Base-by-base conservation (phyloP, 306 rosid genomes). In the Leucaena leucocephala region DNA sequence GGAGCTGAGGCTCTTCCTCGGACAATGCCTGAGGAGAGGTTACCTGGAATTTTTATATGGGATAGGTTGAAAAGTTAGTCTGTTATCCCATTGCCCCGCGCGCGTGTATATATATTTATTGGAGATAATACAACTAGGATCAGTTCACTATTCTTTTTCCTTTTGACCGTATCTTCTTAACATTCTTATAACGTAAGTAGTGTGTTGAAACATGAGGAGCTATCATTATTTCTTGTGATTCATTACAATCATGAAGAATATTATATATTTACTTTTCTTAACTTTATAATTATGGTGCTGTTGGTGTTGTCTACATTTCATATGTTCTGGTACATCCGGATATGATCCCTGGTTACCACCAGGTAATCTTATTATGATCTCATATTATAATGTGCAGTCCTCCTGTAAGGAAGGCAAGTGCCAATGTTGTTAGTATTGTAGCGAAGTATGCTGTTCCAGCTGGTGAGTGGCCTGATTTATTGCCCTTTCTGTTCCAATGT, bases 371-470 rank as follows among this genome's bases (percentile, higher is more conserved):
- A 36, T 11, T 58, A 16, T 57, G 74, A 45, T 79, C 38, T 63
- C 63, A 36, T 63, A 19, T 82, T 13, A 34, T 80, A 44, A 34
- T 46, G 77, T 74, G 84, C 90, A 96, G 99, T 79, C 92, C 98
- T 1, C 98, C 98, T 5, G 99, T 96, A 69, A 79, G 99, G 81
- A 86, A 91, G 82, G 99, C 99, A 2, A 90, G 99, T 85, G 97
- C 99, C 4, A 96, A 96, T 78, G 99, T 96, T 1, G 96, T 96
- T 43, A 96, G 99, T 68, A 81, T 96, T 3, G 86, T 96, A 49
- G 98, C 99, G 0, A 96, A 96, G 84, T 93, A 96, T 70, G 99
- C 97, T 0, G 93, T 93, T 78, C 98, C 97, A 0, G 88, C 97
- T 0, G 98, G 96, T 11, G 99, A 96, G 76, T 96, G 99, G 99